phyloP scores from a whole-genome alignment of 495 filamentous ascomycete genomes.

The Stereocaulon alpinum region DNA sequence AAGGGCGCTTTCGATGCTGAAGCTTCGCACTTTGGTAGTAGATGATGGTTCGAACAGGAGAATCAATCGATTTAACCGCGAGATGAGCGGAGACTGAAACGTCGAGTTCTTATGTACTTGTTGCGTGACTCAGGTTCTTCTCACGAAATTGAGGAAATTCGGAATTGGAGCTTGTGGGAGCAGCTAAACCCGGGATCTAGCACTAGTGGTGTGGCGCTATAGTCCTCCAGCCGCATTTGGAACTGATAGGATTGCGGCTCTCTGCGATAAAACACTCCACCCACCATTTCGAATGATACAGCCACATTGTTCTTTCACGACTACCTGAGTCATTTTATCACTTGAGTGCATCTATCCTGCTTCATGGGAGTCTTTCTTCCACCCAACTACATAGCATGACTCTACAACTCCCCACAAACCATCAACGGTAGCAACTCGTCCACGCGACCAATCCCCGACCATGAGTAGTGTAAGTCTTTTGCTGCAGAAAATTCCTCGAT shows the following conservation, averaged over 20 bases:
- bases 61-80: slow-evolving; percentile 93
- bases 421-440: slow-evolving; percentile 27
- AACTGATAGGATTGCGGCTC: slow-evolving; percentile 17
- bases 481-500: neutral
- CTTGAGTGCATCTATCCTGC: slow-evolving; percentile 23
- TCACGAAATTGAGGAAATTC: slow-evolving; percentile 22
- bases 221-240: slow-evolving; percentile 27
- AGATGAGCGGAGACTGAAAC: slow-evolving; percentile 78
- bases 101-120: slow-evolving; percentile 48
- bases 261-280: neutral
- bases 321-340: slow-evolving; percentile 14
- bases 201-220: slow-evolving; percentile 11
- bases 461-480: slow-evolving; percentile 40
- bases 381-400: slow-evolving; percentile 32
- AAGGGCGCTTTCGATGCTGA: neutral
- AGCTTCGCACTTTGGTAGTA: slow-evolving; percentile 4
- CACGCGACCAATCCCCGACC: slow-evolving; percentile 23
- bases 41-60: slow-evolving; percentile 54
- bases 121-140: slow-evolving; percentile 26
- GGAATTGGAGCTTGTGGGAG: slow-evolving; percentile 19
- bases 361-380: neutral
- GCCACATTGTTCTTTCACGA: neutral
- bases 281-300: neutral
- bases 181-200: slow-evolving; percentile 26
- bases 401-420: slow-evolving; percentile 31